Evolutionary conservation across 495 filamentous ascomycete genomes (phyloP).

Genomic region (Penicillium maclennaniae): DNA sequence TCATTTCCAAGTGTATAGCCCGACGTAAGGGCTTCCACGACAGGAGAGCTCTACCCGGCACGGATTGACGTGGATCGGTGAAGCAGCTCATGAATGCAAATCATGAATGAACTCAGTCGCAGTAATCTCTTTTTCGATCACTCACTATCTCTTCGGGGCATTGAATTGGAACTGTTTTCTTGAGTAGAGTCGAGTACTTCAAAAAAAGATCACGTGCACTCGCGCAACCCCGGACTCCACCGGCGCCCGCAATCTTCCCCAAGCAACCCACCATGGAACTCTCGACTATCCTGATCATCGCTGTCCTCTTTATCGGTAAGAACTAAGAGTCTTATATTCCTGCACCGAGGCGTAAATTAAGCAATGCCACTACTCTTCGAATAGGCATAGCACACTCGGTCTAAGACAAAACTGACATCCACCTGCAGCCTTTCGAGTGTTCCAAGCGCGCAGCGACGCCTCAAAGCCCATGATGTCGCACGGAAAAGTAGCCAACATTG

Average conservation of each 20-base stretch:
- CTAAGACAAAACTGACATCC: slow-evolving; percentile 10
- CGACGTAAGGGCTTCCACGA: no score
- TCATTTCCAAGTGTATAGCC: no score
- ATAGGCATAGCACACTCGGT: no score
- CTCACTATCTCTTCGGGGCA: not conserved
- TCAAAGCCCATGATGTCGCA: slow-evolving; percentile 19
- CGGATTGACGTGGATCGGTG: no score
- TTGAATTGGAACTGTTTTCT: not conserved
- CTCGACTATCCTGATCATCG: slow-evolving; percentile 19
- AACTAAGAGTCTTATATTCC: not conserved
- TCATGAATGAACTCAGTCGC: no score
- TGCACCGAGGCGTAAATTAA: no score
- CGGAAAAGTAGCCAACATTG: slow-evolving; percentile 28
- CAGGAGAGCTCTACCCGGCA: no score
- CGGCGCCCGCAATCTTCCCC: slow-evolving; percentile 11
- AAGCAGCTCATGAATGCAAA: not conserved
- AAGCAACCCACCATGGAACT: slow-evolving; percentile 25
- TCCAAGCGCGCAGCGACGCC: slow-evolving; percentile 11
- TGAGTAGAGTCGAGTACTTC: slow-evolving; percentile 6
- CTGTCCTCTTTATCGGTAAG: slow-evolving; percentile 21
- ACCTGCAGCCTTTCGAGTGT: slow-evolving; percentile 17
- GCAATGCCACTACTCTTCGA: not conserved
- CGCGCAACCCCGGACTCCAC: slow-evolving; percentile 2
- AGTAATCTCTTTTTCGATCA: no score
- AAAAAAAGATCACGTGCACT: slow-evolving; percentile 4